Evolutionary conservation across 1,139 yeast genomes (phyloP).

Genomic region (Suhomyces coccinellae): DNA sequence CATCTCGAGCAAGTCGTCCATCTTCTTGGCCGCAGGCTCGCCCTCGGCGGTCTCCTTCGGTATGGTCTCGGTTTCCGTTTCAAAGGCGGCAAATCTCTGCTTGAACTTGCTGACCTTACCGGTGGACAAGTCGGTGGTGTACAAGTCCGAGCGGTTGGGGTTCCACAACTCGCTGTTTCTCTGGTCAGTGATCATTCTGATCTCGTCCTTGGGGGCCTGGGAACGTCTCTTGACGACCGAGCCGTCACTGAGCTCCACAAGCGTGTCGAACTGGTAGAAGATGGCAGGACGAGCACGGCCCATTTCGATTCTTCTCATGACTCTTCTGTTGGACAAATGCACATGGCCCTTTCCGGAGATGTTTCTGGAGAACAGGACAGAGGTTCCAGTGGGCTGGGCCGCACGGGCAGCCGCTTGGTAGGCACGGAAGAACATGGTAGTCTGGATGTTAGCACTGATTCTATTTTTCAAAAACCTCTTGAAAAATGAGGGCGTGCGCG

Average conservation of each 20-base stretch:
- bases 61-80: slow-evolving; percentile 26
- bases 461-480: slow-evolving; percentile 1
- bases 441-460: not conserved
- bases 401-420: slow-evolving; percentile 2
- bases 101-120: slow-evolving; percentile 86
- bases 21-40: slow-evolving; percentile 18
- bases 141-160: slow-evolving; percentile 76
- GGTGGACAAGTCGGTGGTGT: slow-evolving; percentile 74
- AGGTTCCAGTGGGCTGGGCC: not conserved
- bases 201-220: slow-evolving; percentile 84
- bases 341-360: slow-evolving; percentile 32
- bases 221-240: slow-evolving; percentile 81
- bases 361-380: slow-evolving; percentile 22
- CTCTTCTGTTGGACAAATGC: slow-evolving; percentile 51
- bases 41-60: slow-evolving; percentile 12
- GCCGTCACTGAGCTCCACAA: slow-evolving; percentile 89
- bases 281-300: slow-evolving; percentile 94
- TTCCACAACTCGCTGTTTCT: slow-evolving; percentile 87
- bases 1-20: slow-evolving; percentile 58
- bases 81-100: slow-evolving; percentile 65
- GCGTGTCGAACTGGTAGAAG: slow-evolving; percentile 83
- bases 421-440: not conserved
- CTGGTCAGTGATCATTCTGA: slow-evolving; percentile 85
- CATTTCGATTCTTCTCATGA: slow-evolving; percentile 53
- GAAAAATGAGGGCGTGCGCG: slow-evolving; percentile 8